Base-by-base conservation (phyloP, 2,329 filamentous ascomycete species). In the Aspergillus eucalypticola region DNA sequence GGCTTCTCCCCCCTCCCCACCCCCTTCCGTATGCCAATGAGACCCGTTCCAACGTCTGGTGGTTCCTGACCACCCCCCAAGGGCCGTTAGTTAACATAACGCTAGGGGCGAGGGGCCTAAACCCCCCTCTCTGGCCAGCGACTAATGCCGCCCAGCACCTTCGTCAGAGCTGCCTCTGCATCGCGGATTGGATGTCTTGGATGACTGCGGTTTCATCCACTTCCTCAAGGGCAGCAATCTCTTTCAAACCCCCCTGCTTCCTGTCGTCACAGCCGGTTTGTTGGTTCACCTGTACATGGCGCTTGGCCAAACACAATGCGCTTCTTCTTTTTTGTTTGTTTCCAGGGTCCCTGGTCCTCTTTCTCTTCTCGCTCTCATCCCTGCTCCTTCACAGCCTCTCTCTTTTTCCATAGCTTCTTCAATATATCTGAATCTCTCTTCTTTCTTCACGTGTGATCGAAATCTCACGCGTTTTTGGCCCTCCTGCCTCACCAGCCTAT, bases 401-500 rank as follows among this genome's bases (percentile, higher is more conserved):
- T 35, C 5, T 35, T 32, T 46, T 50, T 11, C 11, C 23, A 27
- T 57, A 25, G 32, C 54, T 17, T 51, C 35, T 17, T 50, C 23
- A 46, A 49, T 48, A 32, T 32, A 56, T 56, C 54, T 21, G 41
- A 48, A 56, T 48, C 32, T 48, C 41, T n/a, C 23, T 13, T 38
- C 50, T 17, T 15, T 27, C 52, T 42, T 44, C 52, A 54, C 52
- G 52, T 54, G 51, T n/a, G 25, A 53, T 41, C 19, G 51, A 19
- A 44, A 54, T 41, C 35, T 29, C 19, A 54, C 51, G 19, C 21
- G 23, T 54, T 54, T 54, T 54, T 54, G 23, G 42, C 56, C 23
- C 56, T 56, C 46, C 32, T 67, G 64, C 67, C 60, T 68, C 63
- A 64, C 64, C 50, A 63, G 61, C 42, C 56, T 32, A 60, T 62